These are phyloP conservation scores for Cystoderma amianthinum DNA, from an alignment of 768 basidiomycete genomes.

Conservation along the genomic window DNA sequence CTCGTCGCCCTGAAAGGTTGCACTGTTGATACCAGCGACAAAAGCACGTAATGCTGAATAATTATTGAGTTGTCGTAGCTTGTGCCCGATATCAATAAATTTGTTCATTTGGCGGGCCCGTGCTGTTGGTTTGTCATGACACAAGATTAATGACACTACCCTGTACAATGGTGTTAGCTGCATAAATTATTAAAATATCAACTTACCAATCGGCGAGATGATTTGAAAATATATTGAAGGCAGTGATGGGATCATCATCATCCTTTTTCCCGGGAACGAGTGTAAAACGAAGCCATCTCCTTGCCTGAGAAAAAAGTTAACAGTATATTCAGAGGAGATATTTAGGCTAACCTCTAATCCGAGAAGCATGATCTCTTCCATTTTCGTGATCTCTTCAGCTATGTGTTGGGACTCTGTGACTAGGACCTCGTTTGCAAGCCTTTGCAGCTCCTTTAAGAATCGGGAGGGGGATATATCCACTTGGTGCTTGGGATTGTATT, in stretches of 20 bases:
- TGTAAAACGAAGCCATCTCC: constrained; percentile 82
- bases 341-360: constrained; percentile 56
- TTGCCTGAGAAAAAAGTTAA: constrained; percentile 48
- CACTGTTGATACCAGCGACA: constrained; percentile 87
- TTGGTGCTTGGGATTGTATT: not conserved
- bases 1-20: constrained; percentile 70
- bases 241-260: constrained; percentile 61
- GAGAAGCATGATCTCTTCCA: constrained; percentile 64
- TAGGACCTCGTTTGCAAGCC: constrained; percentile 50
- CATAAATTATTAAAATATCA: constrained; percentile 3
- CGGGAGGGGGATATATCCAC: constrained; percentile 33
- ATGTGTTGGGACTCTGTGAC: constrained; percentile 56
- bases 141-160: constrained; percentile 87
- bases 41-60: constrained; percentile 91
- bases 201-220: constrained; percentile 78
- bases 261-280: constrained; percentile 64
- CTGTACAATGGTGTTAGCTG: constrained; percentile 28
- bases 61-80: constrained; percentile 80
- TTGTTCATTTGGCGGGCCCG: constrained; percentile 85
- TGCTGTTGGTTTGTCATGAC: constrained; percentile 69
- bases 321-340: constrained; percentile 5
- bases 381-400: constrained; percentile 80
- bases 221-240: constrained; percentile 73
- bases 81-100: constrained; percentile 77
- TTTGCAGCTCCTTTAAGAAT: constrained; percentile 56